A percentile compares a stretch with the other conserved stretches of the same genome.
Conservation (phyloP, 2,329 filamentous ascomycete genomes). For the Penicillium sp. region DNA sequence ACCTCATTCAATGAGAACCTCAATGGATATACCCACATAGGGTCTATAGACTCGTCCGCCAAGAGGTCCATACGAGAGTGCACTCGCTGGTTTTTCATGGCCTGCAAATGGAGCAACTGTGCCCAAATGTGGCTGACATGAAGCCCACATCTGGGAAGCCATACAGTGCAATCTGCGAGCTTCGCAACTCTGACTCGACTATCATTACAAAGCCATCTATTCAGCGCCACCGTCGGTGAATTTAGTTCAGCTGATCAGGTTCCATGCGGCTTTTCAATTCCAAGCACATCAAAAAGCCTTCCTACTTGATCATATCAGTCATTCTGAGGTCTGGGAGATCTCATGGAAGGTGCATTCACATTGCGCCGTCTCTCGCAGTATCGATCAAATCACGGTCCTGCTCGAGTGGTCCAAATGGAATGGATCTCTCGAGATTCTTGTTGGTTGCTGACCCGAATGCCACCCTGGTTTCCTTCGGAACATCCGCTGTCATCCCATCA, state of each 20-base stretch:
- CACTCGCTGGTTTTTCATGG: background rate
- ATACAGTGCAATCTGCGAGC: background rate
- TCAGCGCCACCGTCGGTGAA: background rate
- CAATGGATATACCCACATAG: background rate
- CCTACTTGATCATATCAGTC: background rate
- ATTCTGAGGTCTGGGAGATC: background rate
- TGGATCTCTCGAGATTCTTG: background rate
- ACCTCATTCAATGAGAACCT: background rate
- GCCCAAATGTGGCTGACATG: background rate
- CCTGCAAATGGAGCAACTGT: background rate
- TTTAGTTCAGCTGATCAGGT: background rate
- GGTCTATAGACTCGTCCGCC: background rate
- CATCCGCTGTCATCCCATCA: background rate
- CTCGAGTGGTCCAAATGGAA: background rate
- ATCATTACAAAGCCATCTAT: background rate
- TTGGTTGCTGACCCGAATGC: background rate
- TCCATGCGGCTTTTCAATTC: background rate
- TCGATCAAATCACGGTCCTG: background rate
- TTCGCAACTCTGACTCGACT: background rate
- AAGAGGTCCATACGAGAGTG: background rate
- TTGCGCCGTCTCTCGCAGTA: background rate
- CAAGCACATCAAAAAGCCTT: background rate
- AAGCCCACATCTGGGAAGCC: background rate
- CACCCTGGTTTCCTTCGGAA: too few species aligned
- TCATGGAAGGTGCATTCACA: background rate